A percentile compares a stretch with the other conserved stretches of the same genome.
phyloP scores from a whole-genome alignment of 768 basidiomycete species.

The Boletus subparvulus region DNA sequence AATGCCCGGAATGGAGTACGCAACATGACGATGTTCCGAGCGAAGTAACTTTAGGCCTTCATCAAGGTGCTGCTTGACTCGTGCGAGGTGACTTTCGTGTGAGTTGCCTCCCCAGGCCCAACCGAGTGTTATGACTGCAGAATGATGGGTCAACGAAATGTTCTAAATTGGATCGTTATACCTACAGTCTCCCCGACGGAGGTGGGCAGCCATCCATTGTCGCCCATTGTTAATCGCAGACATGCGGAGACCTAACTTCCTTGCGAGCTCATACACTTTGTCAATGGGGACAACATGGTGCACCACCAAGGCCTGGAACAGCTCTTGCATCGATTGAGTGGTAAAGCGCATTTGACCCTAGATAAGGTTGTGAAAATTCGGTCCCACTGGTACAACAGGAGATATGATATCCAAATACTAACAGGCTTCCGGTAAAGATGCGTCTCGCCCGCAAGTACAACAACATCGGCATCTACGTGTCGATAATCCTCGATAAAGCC shows the following conservation, averaged over 20 bases:
- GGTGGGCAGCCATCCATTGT: slow-evolving; percentile 39
- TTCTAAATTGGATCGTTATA: neutral
- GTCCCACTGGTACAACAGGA: neutral
- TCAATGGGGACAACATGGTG: slow-evolving; percentile 26
- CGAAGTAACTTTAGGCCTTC: slow-evolving; percentile 30
- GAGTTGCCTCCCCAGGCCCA: slow-evolving; percentile 34
- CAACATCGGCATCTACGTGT: slow-evolving; percentile 33
- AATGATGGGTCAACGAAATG: neutral
- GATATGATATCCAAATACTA: neutral
- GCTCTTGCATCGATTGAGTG: slow-evolving; percentile 14
- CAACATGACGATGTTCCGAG: slow-evolving; percentile 11
- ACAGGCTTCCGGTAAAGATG: slow-evolving; percentile 34
- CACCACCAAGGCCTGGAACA: slow-evolving; percentile 24
- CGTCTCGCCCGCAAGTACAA: slow-evolving; percentile 40
- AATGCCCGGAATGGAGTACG: slow-evolving; percentile 20
- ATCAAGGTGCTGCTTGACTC: slow-evolving; percentile 31
- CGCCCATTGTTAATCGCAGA: slow-evolving; percentile 27
- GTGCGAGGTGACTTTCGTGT: slow-evolving; percentile 33
- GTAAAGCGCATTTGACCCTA: slow-evolving; percentile 31
- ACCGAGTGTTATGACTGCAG: slow-evolving; percentile 25
- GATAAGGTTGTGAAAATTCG: neutral
- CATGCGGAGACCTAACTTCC: slow-evolving; percentile 22
- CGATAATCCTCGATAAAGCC: slow-evolving; percentile 41
- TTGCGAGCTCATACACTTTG: slow-evolving; percentile 25
- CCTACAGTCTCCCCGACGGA: slow-evolving; percentile 42